phyloP scores from a whole-genome alignment of 2,329 filamentous ascomycete genomes.

The Cordyceps fumosorosea region DNA sequence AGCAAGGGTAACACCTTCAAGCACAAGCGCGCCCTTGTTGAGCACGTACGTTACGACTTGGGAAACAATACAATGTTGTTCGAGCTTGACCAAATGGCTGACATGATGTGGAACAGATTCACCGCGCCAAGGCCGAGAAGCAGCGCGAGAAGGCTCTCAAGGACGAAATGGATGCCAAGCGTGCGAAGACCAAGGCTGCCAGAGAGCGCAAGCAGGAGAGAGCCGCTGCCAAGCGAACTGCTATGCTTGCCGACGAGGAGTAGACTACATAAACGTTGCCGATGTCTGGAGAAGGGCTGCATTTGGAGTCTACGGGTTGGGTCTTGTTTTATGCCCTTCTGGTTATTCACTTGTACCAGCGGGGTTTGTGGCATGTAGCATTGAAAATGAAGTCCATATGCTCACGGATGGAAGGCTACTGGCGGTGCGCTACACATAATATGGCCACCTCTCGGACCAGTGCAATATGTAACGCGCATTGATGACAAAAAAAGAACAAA shows the following conservation, averaged over 20 bases:
- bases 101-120: conserved; percentile 59
- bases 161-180: conserved; percentile 99
- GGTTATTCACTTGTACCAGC: conserved; percentile 43
- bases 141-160: conserved; percentile 89
- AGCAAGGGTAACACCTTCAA: conserved; percentile 99
- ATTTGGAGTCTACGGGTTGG: conserved; percentile 56
- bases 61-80: conserved; percentile 7
- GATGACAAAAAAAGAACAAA: conserved; percentile 12
- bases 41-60: conserved; percentile 77
- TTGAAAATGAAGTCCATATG: conserved; percentile 49
- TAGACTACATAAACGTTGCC: conserved; percentile 41
- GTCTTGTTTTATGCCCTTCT: conserved; percentile 43
- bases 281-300: conserved; percentile 48
- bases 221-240: conserved; percentile 82
- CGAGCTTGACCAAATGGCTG: not conserved
- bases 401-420: conserved; percentile 26
- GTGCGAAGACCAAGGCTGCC: conserved; percentile 99
- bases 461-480: conserved; percentile 10
- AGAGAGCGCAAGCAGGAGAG: conserved; percentile 97
- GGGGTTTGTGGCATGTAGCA: conserved; percentile 51
- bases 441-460: not conserved
- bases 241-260: conserved; percentile 63
- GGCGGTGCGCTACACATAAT: not conserved
- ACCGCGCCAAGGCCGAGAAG: conserved; percentile 99
- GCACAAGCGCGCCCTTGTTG: conserved; percentile 99